Base-by-base conservation (phyloP, 2,329 filamentous ascomycete species). In the Colletotrichum melonis region DNA sequence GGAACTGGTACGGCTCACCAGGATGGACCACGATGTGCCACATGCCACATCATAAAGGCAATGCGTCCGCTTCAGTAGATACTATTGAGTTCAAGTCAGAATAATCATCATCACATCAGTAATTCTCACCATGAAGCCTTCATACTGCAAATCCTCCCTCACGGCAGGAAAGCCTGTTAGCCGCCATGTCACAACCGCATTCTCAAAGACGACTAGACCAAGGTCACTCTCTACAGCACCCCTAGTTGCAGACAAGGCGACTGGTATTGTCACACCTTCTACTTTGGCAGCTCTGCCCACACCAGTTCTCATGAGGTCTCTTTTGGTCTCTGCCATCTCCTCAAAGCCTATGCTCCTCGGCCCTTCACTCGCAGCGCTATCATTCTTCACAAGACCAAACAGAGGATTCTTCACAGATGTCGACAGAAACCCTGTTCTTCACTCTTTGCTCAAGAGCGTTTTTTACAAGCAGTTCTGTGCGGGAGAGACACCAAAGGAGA, bases 391-490 rank as follows among this genome's bases (percentile, higher is more conserved):
- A 46, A 60, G 28, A 49, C 68, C 68, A 24, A 54, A 71, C 63
- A 56, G 68, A 49, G 56, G 56, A 22, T 42, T 46, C 5, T 55
- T 71, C 30, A 54, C 97, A 69, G 92, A 92, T 81, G 91, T 95
- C 5, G 94, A 97, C 80, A 87, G 85, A 63, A 98, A 97, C 79
- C 90, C 90, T 0, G 59, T 96, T 1, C 87, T 97, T 16, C 89
- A 91, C 62, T 89, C 86, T 72, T 79, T 95, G 56, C 86, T 98
- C 62, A 95, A 95, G 81, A 90, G 92, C 79, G 96, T 95, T 0
- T 95, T 98, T 78, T 98, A 98, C 81, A 91, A 91, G 35, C 95
- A 98, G 79, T 98, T 97, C 83, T 98, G 95, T 81, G 94, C 94
- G 0, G 95, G 95, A 32, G 93, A 95, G 82, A 93, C 90, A 62